Base-by-base conservation (phyloP, 2,329 filamentous ascomycete genomes). In the Calonectria pauciramosa region DNA sequence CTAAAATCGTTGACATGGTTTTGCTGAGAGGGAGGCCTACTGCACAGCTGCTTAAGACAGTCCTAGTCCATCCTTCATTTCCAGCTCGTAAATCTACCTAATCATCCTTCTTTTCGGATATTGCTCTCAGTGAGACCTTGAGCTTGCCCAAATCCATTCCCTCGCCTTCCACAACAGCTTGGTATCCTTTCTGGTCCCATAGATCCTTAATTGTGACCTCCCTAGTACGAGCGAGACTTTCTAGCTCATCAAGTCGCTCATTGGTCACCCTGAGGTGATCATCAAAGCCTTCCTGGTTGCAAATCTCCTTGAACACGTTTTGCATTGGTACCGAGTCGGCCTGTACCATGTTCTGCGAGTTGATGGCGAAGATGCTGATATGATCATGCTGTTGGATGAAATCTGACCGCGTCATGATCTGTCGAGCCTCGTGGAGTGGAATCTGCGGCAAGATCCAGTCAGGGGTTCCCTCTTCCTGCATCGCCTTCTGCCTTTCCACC, bases 261-360 rank as follows among this genome's bases (percentile, higher is more conserved):
- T 26, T 36, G n/a, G 56, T 60, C n/a, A 34, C 56, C 36, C 41
- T 36, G 34, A 60, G 56, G 2, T 28, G 87, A 65, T 89, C 85
- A 52, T 90, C 88, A 77, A 92, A 91, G 14, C 89, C 89, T 20
- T 86, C 84, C 65, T 86, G 82, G 3, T 80, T 76, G 77, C 89
- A 91, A 2, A 91, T 86, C 69, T 91, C 86, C 52, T 88, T 86
- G 82, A 91, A 91, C 2, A 90, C 90, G 68, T 89, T 88, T 83
- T 90, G 89, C 90, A 91, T 91, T 9, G 90, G 89, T 8, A 91
- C 89, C 0, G 86, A 88, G 76, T 91, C 90, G 1, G 90, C 89
- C 51, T 90, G 86, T 6, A 91, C 90, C 84, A 88, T 90, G 23
- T 89, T 89, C 64, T 86, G 86, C 28, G 87, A 87, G 80, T 91